Evolutionary conservation across 1,284 basidiomycete species (phyloP).

Genomic region (Moniliella sp.): DNA sequence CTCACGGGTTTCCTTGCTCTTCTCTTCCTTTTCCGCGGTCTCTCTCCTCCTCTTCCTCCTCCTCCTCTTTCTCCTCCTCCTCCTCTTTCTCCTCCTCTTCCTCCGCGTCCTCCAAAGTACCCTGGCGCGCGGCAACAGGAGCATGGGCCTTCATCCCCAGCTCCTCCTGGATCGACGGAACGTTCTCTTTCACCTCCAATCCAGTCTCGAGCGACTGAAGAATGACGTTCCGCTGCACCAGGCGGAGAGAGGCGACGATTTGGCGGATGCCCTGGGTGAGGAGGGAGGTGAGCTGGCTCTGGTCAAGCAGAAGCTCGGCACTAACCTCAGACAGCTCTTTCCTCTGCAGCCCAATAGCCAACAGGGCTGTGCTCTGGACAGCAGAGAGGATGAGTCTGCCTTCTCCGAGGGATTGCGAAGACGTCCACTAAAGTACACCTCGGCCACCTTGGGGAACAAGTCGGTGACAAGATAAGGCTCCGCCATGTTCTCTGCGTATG

Average conservation of each 20-base stretch:
- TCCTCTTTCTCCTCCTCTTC: too few species aligned
- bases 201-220: too few species aligned
- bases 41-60: too few species aligned
- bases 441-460: conserved; percentile 57
- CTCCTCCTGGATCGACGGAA: too few species aligned
- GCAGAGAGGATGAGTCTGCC: conserved; percentile 17
- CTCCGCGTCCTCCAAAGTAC: conserved; percentile 1
- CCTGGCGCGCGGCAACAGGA: conserved; percentile 3
- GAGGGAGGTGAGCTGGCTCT: conserved; percentile 67
- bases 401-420: conserved; percentile 22
- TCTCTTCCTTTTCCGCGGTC: conserved; percentile 14
- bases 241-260: conserved; percentile 54
- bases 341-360: conserved; percentile 66
- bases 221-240: conserved; percentile 47
- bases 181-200: too few species aligned
- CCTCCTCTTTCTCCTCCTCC: too few species aligned
- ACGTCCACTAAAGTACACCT: conserved; percentile 56
- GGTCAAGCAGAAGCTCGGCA: conserved; percentile 49
- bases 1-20: not conserved
- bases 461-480: conserved; percentile 92
- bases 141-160: conserved; percentile 3
- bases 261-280: conserved; percentile 78
- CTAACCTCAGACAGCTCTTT: conserved; percentile 59
- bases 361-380: conserved; percentile 17
- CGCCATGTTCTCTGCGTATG: conserved; percentile 83